phyloP scores from a whole-genome alignment of 2,329 filamentous ascomycete species.

The Stachybotrys chartarum region DNA sequence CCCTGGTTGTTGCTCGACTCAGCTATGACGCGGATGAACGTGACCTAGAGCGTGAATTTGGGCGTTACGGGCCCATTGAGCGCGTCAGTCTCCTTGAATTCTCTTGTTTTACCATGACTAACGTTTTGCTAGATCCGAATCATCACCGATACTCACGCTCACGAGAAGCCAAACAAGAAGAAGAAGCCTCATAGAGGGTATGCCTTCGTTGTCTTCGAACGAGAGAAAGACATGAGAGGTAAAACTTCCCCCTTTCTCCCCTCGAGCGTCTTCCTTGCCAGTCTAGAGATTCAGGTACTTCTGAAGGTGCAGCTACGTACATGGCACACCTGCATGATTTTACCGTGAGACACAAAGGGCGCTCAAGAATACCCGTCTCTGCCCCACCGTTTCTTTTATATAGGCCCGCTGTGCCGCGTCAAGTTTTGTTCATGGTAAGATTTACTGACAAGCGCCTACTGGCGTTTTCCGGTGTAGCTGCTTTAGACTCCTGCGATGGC shows the following conservation, averaged over 20 bases:
- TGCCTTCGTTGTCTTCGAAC: slow-evolving; percentile 93
- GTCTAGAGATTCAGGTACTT: no score
- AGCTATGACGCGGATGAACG: slow-evolving; percentile 84
- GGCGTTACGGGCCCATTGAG: slow-evolving; percentile 88
- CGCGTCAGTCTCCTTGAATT: slow-evolving; percentile 49
- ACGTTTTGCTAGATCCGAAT: slow-evolving; percentile 67
- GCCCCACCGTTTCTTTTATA: slow-evolving; percentile 9
- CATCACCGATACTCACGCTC: slow-evolving; percentile 66
- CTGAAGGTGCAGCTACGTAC: slow-evolving; percentile 34
- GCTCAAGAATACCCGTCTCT: slow-evolving; percentile 52
- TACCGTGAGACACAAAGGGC: slow-evolving; percentile 42
- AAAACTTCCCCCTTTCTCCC: slow-evolving; percentile 38
- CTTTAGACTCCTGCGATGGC: slow-evolving; percentile 78
- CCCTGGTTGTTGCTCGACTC: slow-evolving; percentile 82
- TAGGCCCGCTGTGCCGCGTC: slow-evolving; percentile 14
- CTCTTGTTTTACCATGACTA: slow-evolving; percentile 4
- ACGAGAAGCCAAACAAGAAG: slow-evolving; percentile 66
- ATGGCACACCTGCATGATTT: slow-evolving; percentile 29
- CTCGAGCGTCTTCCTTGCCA: slow-evolving; percentile 18
- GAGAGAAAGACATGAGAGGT: slow-evolving; percentile 99
- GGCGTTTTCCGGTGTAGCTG: slow-evolving; percentile 65
- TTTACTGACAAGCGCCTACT: slow-evolving; percentile 59
- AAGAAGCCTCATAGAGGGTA: slow-evolving; percentile 83
- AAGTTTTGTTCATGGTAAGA: slow-evolving; percentile 42
- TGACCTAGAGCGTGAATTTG: slow-evolving; percentile 90